Percentiles rank a stretch among this genome's conserved stretches.
Conservation (phyloP, 257 asterid species). For the Galeopsis tetrahit region DNA sequence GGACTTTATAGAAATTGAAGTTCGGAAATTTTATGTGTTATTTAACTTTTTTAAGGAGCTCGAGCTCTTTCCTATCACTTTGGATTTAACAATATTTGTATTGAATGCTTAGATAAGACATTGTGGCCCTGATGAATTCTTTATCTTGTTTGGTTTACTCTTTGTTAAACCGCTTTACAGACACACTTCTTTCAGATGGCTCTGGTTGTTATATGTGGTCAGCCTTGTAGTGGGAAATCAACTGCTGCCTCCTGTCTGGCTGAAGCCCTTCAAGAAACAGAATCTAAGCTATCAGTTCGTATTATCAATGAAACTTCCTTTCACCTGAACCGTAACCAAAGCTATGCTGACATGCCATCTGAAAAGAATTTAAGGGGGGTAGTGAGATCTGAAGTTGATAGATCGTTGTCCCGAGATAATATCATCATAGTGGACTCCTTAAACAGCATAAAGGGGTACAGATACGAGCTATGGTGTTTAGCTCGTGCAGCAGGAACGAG, state of each 20-base stretch:
- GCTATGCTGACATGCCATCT: constrained; percentile 82
- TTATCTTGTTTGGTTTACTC: too few species aligned
- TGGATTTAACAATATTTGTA: too few species aligned
- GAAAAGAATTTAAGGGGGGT: constrained; percentile 94
- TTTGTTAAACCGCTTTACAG: too few species aligned
- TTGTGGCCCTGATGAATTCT: too few species aligned
- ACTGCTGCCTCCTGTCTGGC: constrained; percentile 72
- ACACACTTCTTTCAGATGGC: constrained; percentile 65
- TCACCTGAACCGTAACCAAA: constrained; percentile 84
- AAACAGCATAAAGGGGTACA: constrained; percentile 95
- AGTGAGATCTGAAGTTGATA: constrained; percentile 92
- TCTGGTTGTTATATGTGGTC: constrained; percentile 95
- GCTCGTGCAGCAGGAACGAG: constrained; percentile 97
- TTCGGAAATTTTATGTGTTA: not conserved
- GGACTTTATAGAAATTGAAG: not conserved
- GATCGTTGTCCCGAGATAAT: constrained; percentile 78
- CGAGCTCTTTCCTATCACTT: too few species aligned
- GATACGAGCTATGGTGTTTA: constrained; percentile 96
- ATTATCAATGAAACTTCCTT: constrained; percentile 77
- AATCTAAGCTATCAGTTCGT: constrained; percentile 64
- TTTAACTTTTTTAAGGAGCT: too few species aligned
- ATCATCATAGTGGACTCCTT: constrained; percentile 86
- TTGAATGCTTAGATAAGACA: too few species aligned
- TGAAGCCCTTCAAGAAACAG: constrained; percentile 81
- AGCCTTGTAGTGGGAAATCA: constrained; percentile 96